Conservation (phyloP, 352 stramenopile genomes). For the Phytophthora macrochlamydospora region DNA sequence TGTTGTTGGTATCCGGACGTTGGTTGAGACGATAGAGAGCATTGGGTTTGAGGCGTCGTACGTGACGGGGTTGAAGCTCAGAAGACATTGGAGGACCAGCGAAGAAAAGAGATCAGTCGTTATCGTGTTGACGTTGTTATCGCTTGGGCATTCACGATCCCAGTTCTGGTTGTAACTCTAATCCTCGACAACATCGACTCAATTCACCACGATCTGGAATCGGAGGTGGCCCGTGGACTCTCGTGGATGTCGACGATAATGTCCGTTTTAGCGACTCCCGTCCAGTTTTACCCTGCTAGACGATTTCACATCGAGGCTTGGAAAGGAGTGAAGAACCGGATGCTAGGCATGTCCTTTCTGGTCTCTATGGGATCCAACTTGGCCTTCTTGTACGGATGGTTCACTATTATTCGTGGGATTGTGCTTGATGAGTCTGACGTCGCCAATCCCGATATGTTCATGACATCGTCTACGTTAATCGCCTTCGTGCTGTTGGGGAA, state of each 20-base stretch:
- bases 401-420: constrained; percentile 79
- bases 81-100: constrained; percentile 74
- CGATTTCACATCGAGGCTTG: constrained; percentile 95
- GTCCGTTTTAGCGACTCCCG: constrained; percentile 89
- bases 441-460: constrained; percentile 92
- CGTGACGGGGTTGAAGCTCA: constrained; percentile 58
- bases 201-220: constrained; percentile 54
- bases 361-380: constrained; percentile 95
- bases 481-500: constrained; percentile 98
- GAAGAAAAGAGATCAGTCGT: constrained; percentile 63
- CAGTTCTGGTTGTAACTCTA: constrained; percentile 92
- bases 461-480: constrained; percentile 96
- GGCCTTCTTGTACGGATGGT: constrained; percentile 94
- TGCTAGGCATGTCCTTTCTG: constrained; percentile 96
- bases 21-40: constrained; percentile 85
- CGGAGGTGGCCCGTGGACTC: constrained; percentile 48
- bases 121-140: constrained; percentile 83
- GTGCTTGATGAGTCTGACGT: constrained; percentile 60
- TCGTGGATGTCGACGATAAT: constrained; percentile 69
- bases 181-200: constrained; percentile 65
- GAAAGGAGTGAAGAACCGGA: constrained; percentile 85
- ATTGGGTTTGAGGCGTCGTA: constrained; percentile 22
- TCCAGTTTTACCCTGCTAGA: constrained; percentile 94
- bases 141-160: constrained; percentile 91
- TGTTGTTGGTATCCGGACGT: constrained; percentile 61